Conservation (phyloP, 2,329 filamentous ascomycete genomes). For the Fusarium sp. region DNA sequence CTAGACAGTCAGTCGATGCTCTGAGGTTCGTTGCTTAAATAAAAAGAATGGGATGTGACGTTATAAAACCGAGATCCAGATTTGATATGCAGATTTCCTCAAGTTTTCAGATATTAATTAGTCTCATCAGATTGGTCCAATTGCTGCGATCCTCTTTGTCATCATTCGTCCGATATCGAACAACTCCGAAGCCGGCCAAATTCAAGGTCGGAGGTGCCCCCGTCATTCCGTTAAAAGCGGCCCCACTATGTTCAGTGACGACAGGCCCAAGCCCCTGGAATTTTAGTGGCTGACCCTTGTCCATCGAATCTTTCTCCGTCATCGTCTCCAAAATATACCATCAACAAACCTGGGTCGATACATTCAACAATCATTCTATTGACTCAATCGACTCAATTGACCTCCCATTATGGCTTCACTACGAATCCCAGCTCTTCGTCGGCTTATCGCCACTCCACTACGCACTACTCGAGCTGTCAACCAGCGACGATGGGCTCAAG, state of each 20-base stretch:
- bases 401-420: slow-evolving; percentile 60
- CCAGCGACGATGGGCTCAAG: slow-evolving; percentile 89
- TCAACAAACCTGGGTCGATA: slow-evolving; percentile 11
- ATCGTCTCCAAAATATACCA: slow-evolving; percentile 7
- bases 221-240: slow-evolving; percentile 13
- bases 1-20: not conserved
- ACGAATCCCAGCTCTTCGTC: slow-evolving; percentile 61
- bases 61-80: not conserved
- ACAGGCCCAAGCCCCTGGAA: slow-evolving; percentile 22
- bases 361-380: not conserved
- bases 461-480: slow-evolving; percentile 51
- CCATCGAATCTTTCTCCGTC: slow-evolving; percentile 23
- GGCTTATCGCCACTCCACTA: slow-evolving; percentile 53
- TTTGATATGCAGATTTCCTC: not conserved
- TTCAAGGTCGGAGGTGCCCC: slow-evolving; percentile 17
- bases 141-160: slow-evolving; percentile 42
- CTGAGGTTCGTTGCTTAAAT: not conserved
- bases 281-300: slow-evolving; percentile 32
- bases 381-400: slow-evolving; percentile 26
- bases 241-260: slow-evolving; percentile 43
- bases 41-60: not conserved
- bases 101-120: slow-evolving; percentile 11
- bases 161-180: slow-evolving; percentile 23
- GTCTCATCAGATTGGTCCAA: slow-evolving; percentile 40
- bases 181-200: slow-evolving; percentile 45